Percentiles rank a stretch among this genome's conserved stretches.
phyloP scores from a whole-genome alignment of 2,329 filamentous ascomycete species.

The Phoma sp. region DNA sequence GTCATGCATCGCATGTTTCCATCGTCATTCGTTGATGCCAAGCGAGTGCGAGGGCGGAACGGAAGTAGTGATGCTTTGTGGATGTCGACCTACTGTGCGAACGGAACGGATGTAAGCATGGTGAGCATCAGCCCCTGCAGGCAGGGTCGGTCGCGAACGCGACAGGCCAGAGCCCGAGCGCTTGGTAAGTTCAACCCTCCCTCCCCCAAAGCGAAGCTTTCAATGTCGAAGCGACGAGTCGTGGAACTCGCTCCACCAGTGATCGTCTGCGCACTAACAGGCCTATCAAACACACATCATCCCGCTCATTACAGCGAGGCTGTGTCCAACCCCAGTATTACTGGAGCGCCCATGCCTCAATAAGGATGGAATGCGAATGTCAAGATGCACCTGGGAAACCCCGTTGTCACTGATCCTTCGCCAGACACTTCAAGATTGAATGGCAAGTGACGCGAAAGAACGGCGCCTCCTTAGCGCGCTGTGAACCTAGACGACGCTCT shows the following conservation, averaged over 20 bases:
- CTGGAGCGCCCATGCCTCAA: neutral
- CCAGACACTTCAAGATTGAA: neutral
- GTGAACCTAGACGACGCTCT: slow-evolving; percentile 10
- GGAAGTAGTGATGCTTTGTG: too few species aligned
- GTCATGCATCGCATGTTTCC: slow-evolving; percentile 13
- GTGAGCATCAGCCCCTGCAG: neutral
- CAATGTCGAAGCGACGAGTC: neutral
- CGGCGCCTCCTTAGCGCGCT: slow-evolving; percentile 3
- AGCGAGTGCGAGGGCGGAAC: too few species aligned
- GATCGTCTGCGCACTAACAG: slow-evolving; percentile 9
- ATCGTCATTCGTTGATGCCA: neutral
- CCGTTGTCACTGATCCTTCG: slow-evolving; percentile 15
- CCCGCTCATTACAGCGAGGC: slow-evolving; percentile 2
- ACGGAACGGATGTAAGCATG: too few species aligned
- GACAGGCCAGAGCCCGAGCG: neutral
- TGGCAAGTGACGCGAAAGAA: slow-evolving; percentile 14
- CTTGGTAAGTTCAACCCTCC: slow-evolving; percentile 3
- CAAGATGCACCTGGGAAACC: slow-evolving; percentile 1
- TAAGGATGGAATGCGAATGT: neutral
- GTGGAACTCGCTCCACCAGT: slow-evolving; percentile 2
- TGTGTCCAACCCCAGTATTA: slow-evolving; percentile 4
- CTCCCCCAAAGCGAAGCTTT: neutral
- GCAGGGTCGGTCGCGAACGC: neutral
- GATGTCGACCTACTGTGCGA: too few species aligned
- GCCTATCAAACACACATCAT: slow-evolving; percentile 14